Base-by-base conservation (phyloP, 2,329 filamentous ascomycete genomes). In the Diaporthe sp. region DNA sequence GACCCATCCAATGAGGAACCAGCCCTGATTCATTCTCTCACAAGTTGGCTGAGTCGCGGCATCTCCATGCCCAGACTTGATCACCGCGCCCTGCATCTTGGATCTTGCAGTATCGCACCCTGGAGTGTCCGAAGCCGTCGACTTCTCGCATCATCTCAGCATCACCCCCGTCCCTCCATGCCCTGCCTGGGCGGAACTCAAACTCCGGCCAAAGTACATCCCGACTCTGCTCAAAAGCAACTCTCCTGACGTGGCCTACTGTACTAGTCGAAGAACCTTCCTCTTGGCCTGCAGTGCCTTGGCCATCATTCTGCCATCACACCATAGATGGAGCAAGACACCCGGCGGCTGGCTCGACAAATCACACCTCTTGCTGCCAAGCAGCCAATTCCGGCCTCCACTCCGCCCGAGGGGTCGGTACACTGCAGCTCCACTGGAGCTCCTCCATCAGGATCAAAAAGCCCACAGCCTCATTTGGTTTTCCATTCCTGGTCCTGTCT, bases 31-130 rank as follows among this genome's bases (percentile, higher is more conserved):
- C 65, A 70, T 70, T 55, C 34, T 34, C 65, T 9, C 65, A 39
- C 34, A 42, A 4, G 49, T 34, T 28, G n/a, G 65, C 65, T 70
- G 65, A 70, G n/a, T 70, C 65, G 65, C 49, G 65, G 12, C 19
- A 17, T 68, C 28, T 19, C 46, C 49, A 39, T 51, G n/a, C 49
- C 65, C 65, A 70, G 65, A 42, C 31, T 7, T 70, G 49, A 70
- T 70, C 65, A 42, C 49, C 65, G 15, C 15, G 34, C 65, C 65
- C 49, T 70, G 65, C 65, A 55, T 55, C 65, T 42, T 55, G 65
- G 49, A 70, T 70, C 65, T 70, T 49, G 65, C 34, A 70, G 55
- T 28, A 55, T 70, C 49, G n/a, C 46, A 70, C 49, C 34, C 6
- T 19, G 34, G 3, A 55, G 28, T 39, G 34, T 31, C n/a, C 22